These are phyloP conservation scores for Kluyveromyces sp. DNA, from an alignment of 1,139 yeast genomes.

Conservation along the genomic window DNA sequence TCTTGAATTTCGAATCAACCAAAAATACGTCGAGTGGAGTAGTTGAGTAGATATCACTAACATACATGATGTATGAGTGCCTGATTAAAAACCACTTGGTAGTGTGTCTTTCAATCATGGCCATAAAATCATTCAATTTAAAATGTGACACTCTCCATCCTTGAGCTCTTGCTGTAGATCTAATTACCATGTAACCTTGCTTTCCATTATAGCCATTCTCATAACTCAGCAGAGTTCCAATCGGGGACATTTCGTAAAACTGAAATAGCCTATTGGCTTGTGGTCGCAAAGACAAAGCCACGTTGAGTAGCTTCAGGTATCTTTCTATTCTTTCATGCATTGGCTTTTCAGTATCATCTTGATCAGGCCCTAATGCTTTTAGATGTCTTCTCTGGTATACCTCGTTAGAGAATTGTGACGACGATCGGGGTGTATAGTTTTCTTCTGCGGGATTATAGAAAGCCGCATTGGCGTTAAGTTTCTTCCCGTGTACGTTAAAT, in stretches of 20 bases:
- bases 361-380: slow-evolving; percentile 27
- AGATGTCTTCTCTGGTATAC: slow-evolving; percentile 27
- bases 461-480: neutral
- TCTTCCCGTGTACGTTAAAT: slow-evolving; percentile 4
- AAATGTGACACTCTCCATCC: slow-evolving; percentile 97
- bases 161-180: slow-evolving; percentile 77
- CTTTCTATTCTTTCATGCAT: slow-evolving; percentile 40
- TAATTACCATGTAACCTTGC: slow-evolving; percentile 76
- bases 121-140: slow-evolving; percentile 67
- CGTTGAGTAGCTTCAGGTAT: slow-evolving; percentile 58
- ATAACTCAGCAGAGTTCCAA: slow-evolving; percentile 74
- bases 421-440: slow-evolving; percentile 12
- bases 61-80: slow-evolving; percentile 77
- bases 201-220: slow-evolving; percentile 81
- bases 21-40: slow-evolving; percentile 86
- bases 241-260: slow-evolving; percentile 83
- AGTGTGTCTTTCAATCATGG: slow-evolving; percentile 83
- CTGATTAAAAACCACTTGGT: slow-evolving; percentile 89
- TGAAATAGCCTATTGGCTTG: slow-evolving; percentile 78
- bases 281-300: slow-evolving; percentile 58
- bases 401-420: slow-evolving; percentile 20
- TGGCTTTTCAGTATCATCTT: slow-evolving; percentile 24
- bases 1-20: slow-evolving; percentile 64
- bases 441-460: neutral
- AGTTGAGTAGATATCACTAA: slow-evolving; percentile 77